phyloP scores from a whole-genome alignment of 2,329 filamentous ascomycete species.

The Ustilaginoidea virens region DNA sequence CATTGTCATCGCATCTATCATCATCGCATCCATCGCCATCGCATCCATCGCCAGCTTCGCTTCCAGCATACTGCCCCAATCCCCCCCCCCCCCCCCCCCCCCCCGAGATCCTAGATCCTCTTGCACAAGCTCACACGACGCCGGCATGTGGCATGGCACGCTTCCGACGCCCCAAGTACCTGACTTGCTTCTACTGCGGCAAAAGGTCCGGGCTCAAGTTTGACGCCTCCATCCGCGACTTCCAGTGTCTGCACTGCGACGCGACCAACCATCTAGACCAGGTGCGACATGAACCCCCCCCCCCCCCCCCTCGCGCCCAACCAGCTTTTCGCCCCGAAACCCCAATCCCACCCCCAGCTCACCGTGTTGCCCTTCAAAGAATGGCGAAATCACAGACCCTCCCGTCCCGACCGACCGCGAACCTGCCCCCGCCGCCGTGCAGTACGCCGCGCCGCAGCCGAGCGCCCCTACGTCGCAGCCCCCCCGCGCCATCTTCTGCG shows the following conservation, averaged over 20 bases:
- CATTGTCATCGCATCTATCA: no score
- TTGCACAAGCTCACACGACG: conserved; percentile 6
- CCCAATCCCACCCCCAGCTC: no score
- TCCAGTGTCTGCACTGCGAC: conserved; percentile 65
- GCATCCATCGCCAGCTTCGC: no score
- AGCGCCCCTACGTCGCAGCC: conserved; percentile 9
- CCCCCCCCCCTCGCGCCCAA: no score
- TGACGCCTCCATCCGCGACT: conserved; percentile 44
- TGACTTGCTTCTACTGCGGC: conserved; percentile 77
- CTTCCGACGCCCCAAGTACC: conserved; percentile 23
- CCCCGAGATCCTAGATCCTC: no score
- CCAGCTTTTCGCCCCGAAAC: no score
- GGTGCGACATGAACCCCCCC: conserved; percentile 28
- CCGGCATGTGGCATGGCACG: conserved; percentile 23
- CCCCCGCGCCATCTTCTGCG: conserved; percentile 50
- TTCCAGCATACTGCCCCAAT: no score
- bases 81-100: no score
- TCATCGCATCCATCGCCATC: no score
- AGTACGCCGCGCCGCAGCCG: conserved; percentile 30
- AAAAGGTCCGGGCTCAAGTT: conserved; percentile 45
- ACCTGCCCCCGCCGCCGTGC: conserved; percentile 22
- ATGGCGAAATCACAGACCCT: conserved; percentile 81
- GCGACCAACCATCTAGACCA: conserved; percentile 82
- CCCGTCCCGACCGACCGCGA: conserved; percentile 40
- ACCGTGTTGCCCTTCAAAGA: no score